Percentiles rank a stretch among this genome's conserved stretches.
Conservation (phyloP, 2,329 filamentous ascomycete species). For the Colletotrichum sp. region DNA sequence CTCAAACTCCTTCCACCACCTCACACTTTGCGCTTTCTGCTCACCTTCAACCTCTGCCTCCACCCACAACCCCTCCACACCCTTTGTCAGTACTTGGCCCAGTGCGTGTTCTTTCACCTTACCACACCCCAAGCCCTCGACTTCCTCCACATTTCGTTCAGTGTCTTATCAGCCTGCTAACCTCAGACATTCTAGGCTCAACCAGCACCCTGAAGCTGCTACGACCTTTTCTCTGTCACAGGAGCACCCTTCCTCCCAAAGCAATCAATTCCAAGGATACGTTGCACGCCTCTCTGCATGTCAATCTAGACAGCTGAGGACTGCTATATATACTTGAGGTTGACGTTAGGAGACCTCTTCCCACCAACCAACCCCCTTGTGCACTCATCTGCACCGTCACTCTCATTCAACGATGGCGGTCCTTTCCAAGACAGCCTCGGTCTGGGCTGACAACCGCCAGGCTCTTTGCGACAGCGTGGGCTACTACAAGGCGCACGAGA, state of each 20-base stretch:
- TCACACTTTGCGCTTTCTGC: too few species aligned
- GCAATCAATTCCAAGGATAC: neutral
- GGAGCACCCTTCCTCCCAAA: neutral
- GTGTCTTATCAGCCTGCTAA: neutral
- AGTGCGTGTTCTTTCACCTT: neutral
- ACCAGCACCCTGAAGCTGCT: neutral
- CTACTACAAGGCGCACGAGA: conserved; percentile 67
- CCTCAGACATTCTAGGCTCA: neutral
- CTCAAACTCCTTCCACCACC: too few species aligned
- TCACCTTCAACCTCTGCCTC: neutral
- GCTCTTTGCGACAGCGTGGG: conserved; percentile 67
- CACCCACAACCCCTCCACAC: neutral
- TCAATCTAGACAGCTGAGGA: neutral
- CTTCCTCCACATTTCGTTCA: neutral
- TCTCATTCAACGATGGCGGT: neutral
- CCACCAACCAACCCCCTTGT: neutral
- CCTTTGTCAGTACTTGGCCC: neutral
- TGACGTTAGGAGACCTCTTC: neutral
- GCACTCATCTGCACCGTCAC: neutral
- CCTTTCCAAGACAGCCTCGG: neutral
- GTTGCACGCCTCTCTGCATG: neutral
- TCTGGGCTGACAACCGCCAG: conserved; percentile 64
- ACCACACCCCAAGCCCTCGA: neutral
- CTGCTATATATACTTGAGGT: neutral
- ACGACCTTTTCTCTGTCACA: neutral